Conservation (phyloP, 345 rosid species). For the Draba incana region DNA sequence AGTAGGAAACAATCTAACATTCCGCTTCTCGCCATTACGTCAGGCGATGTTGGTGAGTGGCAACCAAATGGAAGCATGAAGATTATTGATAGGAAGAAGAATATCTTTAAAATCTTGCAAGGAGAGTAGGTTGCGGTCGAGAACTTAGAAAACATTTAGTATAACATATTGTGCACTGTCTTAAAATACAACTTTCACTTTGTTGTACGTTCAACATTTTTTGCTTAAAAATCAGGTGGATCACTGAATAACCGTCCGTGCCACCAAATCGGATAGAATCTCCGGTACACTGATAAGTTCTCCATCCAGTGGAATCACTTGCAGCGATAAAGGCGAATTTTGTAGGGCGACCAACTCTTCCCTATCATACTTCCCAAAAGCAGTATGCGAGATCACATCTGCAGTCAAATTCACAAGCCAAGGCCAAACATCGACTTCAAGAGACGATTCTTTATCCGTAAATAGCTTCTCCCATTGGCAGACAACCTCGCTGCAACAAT, state of each 20-base stretch:
- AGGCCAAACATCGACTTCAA: constrained; percentile 48
- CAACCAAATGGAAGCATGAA: constrained; percentile 89
- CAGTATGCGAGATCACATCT: constrained; percentile 49
- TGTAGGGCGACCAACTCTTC: constrained; percentile 66
- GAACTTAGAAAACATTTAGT: constrained; percentile 67
- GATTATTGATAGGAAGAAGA: constrained; percentile 85
- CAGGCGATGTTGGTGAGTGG: constrained; percentile 95
- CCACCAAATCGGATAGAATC: constrained; percentile 22
- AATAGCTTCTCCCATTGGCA: constrained; percentile 40
- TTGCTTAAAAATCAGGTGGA: neutral
- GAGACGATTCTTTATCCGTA: constrained; percentile 25
- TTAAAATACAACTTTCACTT: too few species aligned
- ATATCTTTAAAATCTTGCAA: constrained; percentile 86
- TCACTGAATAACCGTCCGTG: constrained; percentile 5
- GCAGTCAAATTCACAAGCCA: constrained; percentile 46
- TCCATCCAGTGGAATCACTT: constrained; percentile 26
- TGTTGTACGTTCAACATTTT: neutral
- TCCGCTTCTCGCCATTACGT: neutral
- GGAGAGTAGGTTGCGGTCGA: constrained; percentile 95
- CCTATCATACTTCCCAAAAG: constrained; percentile 61
- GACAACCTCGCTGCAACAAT: constrained; percentile 41
- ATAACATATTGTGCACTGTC: neutral
- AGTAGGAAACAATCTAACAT: neutral
- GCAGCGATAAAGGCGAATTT: constrained; percentile 47
- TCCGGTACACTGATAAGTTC: constrained; percentile 30